Evolutionary conservation across 1,139 yeast genomes (phyloP).

Genomic region (Pichia inconspicua): DNA sequence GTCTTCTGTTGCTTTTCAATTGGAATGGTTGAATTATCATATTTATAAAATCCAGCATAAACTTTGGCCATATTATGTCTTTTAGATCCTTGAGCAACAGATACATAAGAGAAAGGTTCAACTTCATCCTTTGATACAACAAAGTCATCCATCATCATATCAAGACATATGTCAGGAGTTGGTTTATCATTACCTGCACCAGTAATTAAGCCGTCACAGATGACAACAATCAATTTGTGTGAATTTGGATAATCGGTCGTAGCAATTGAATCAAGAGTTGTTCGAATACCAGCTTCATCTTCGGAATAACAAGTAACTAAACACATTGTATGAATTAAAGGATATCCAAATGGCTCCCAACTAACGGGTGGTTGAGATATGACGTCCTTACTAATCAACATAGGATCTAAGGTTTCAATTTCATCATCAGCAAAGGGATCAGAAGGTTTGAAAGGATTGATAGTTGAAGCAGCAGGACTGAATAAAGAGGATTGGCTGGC

Average conservation of each 20-base stretch:
- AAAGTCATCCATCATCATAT: constrained; percentile 90
- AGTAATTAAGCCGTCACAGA: constrained; percentile 90
- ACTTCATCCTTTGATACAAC: constrained; percentile 66
- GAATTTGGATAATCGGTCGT: constrained; percentile 93
- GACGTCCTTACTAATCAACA: constrained; percentile 63
- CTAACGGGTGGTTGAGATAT: constrained; percentile 85
- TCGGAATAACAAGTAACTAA: constrained; percentile 94
- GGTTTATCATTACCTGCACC: constrained; percentile 84
- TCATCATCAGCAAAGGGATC: constrained; percentile 35
- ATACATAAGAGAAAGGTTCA: constrained; percentile 75
- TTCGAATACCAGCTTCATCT: constrained; percentile 75
- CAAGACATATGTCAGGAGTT: constrained; percentile 82
- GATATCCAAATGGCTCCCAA: constrained; percentile 82
- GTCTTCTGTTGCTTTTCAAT: constrained; percentile 80
- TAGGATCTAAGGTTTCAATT: constrained; percentile 53
- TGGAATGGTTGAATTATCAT: constrained; percentile 66
- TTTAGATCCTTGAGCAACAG: constrained; percentile 87
- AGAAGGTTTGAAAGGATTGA: constrained; percentile 24
- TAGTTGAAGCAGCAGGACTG: constrained; percentile 13
- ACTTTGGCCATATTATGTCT: constrained; percentile 98
- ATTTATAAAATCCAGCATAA: constrained; percentile 82
- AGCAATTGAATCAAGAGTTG: constrained; percentile 83
- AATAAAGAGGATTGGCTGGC: constrained; percentile 8
- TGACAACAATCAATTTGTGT: constrained; percentile 73
- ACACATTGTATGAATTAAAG: constrained; percentile 75